These are phyloP conservation scores for Pichia thaimueangensis DNA, from an alignment of 805 yeast genomes.

Conservation along the genomic window DNA sequence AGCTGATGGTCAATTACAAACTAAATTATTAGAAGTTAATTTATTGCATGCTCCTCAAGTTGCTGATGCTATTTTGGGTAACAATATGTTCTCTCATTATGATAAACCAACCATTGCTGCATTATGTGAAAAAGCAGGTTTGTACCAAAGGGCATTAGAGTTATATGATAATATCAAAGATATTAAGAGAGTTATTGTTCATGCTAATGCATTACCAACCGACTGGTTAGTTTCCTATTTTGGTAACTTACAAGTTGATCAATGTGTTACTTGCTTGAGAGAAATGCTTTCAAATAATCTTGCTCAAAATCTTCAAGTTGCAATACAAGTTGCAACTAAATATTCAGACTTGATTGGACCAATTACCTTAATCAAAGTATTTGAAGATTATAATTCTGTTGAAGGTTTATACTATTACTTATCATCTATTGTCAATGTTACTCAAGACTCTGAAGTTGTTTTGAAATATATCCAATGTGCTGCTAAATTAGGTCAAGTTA, in stretches of 20 bases:
- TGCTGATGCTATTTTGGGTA: slow-evolving; percentile 97
- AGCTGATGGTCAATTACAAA: slow-evolving; percentile 92
- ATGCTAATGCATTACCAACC: slow-evolving; percentile 74
- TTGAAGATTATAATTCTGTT: slow-evolving; percentile 85
- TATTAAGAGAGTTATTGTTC: slow-evolving; percentile 89
- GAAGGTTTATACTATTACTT: slow-evolving; percentile 95
- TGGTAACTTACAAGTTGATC: slow-evolving; percentile 92
- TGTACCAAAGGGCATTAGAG: slow-evolving; percentile 92
- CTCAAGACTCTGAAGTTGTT: slow-evolving; percentile 92
- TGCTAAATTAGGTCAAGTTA: slow-evolving; percentile 79
- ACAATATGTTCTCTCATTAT: slow-evolving; percentile 90
- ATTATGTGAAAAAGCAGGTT: slow-evolving; percentile 93
- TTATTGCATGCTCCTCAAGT: slow-evolving; percentile 97
- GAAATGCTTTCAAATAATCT: slow-evolving; percentile 70
- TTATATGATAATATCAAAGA: slow-evolving; percentile 92
- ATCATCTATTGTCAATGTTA: slow-evolving; percentile 85
- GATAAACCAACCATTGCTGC: slow-evolving; percentile 91
- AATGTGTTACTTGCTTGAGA: slow-evolving; percentile 77
- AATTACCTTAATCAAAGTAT: slow-evolving; percentile 72
- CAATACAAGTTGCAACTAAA: slow-evolving; percentile 94
- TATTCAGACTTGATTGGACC: slow-evolving; percentile 93
- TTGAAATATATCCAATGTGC: slow-evolving; percentile 95
- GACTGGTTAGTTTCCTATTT: slow-evolving; percentile 93
- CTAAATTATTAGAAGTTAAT: slow-evolving; percentile 88
- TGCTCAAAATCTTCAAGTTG: slow-evolving; percentile 85